These are phyloP conservation scores for Neurospora cerealis DNA, from an alignment of 495 filamentous ascomycete genomes.

Conservation along the genomic window DNA sequence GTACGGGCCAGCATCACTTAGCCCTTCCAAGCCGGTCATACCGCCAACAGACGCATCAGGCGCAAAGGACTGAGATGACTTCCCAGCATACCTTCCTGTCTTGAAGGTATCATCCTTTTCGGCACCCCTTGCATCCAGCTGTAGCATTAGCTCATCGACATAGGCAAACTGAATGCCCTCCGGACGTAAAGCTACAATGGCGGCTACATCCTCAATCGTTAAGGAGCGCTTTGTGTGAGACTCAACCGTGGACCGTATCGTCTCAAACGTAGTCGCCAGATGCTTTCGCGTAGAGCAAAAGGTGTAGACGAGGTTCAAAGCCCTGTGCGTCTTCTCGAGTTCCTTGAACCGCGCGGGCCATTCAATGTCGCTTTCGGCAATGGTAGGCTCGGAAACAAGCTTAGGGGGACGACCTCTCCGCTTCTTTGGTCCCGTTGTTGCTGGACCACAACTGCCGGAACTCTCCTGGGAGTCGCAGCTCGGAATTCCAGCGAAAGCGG, in stretches of 20 bases:
- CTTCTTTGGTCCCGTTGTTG: background rate
- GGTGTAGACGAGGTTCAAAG: conserved; percentile 86
- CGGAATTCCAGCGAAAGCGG: background rate
- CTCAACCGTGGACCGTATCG: conserved; percentile 75
- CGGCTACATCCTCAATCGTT: conserved; percentile 65
- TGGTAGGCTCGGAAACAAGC: background rate
- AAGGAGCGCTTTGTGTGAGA: conserved; percentile 65
- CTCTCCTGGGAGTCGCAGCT: background rate
- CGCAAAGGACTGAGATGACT: conserved; percentile 27
- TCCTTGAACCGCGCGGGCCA: conserved; percentile 69
- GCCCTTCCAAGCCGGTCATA: conserved; percentile 33
- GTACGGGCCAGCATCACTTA: conserved; percentile 8
- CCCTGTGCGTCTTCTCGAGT: conserved; percentile 68
- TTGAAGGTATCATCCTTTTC: conserved; percentile 43
- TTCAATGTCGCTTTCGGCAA: conserved; percentile 17
- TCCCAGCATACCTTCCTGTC: conserved; percentile 27
- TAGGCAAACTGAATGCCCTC: conserved; percentile 73
- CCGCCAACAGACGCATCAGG: conserved; percentile 41
- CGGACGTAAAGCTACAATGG: conserved; percentile 69
- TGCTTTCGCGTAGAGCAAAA: conserved; percentile 92
- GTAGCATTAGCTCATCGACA: conserved; percentile 70
- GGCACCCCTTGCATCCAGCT: conserved; percentile 66
- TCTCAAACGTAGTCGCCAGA: conserved; percentile 82
- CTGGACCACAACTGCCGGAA: background rate
- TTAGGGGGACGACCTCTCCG: background rate